Percentiles rank a stretch among this genome's conserved stretches.
Evolutionary conservation across 1,284 basidiomycete genomes (phyloP).

Genomic region (Cryptococcus sp.): DNA sequence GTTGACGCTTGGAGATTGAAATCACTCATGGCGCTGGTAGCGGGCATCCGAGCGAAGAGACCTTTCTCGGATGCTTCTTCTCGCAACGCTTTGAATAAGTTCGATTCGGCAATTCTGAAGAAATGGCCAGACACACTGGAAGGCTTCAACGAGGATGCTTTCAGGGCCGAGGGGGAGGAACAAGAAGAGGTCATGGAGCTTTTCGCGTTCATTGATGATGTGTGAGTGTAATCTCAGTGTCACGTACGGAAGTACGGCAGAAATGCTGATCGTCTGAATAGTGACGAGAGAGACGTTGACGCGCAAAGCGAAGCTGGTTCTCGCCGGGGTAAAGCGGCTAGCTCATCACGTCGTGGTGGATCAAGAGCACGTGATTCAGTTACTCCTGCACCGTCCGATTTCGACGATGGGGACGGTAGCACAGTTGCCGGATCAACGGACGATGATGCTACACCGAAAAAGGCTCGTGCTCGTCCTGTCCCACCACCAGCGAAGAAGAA

Average conservation of each 20-base stretch:
- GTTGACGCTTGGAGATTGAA: conserved; percentile 65
- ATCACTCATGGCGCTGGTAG: conserved; percentile 64
- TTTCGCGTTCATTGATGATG: conserved; percentile 47
- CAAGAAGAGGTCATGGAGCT: conserved; percentile 19
- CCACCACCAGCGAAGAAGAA: conserved; percentile 12
- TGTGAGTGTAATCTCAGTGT: conserved; percentile 34
- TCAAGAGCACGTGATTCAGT: conserved; percentile 8
- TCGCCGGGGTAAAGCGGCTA: conserved; percentile 7
- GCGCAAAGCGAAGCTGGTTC: conserved; percentile 24
- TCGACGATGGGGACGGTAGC: conserved; percentile 6
- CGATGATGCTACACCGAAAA: conserved; percentile 15
- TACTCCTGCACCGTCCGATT: conserved; percentile 8
- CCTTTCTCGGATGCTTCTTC: conserved; percentile 69
- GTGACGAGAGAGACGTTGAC: conserved; percentile 26
- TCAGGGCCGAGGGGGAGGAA: conserved; percentile 33
- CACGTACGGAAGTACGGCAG: not conserved
- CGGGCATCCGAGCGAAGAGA: conserved; percentile 60
- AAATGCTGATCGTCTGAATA: not conserved
- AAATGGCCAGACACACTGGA: conserved; percentile 63
- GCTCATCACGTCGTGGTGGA: not conserved
- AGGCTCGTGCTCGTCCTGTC: conserved; percentile 2
- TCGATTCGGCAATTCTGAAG: conserved; percentile 63
- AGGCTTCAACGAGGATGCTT: conserved; percentile 66
- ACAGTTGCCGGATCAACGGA: conserved; percentile 4
- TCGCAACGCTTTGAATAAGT: conserved; percentile 69